Evolutionary conservation across 768 basidiomycete species (phyloP).

Genomic region (Mycena metata): DNA sequence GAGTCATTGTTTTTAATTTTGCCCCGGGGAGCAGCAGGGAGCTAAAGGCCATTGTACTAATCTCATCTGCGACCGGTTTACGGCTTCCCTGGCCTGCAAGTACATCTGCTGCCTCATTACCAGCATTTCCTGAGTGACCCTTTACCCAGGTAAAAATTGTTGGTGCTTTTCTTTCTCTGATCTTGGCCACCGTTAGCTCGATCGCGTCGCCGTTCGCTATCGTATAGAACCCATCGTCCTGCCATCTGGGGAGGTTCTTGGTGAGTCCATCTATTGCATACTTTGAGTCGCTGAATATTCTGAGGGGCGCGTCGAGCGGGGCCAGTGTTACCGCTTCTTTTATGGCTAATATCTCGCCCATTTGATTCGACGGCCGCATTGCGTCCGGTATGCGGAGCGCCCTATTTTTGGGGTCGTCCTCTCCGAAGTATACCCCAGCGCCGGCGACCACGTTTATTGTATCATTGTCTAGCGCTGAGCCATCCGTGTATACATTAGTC

Average conservation of each 20-base stretch:
- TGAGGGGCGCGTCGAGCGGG: neutral
- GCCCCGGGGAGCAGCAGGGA: neutral
- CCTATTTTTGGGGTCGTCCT: conserved; percentile 12
- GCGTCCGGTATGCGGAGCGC: no score
- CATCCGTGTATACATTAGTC: neutral
- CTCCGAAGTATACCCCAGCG: conserved; percentile 22
- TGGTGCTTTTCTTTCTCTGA: neutral
- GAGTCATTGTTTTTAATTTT: neutral
- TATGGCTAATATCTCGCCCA: no score
- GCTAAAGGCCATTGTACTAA: neutral
- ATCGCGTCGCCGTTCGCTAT: neutral
- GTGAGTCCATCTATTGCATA: neutral
- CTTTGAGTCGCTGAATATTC: neutral
- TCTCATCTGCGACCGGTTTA: neutral
- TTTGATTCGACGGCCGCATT: no score
- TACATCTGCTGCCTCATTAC: no score
- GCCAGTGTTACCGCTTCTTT: no score
- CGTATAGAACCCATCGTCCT: neutral
- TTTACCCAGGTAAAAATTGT: neutral
- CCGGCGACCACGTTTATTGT: conserved; percentile 8
- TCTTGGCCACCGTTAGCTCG: neutral
- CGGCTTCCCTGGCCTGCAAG: neutral
- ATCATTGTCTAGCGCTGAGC: conserved; percentile 7
- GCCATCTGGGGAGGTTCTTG: neutral
- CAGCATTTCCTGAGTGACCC: neutral